Evolutionary conservation across 441 rosid species (phyloP).

Genomic region (Gossypium trilobum): DNA sequence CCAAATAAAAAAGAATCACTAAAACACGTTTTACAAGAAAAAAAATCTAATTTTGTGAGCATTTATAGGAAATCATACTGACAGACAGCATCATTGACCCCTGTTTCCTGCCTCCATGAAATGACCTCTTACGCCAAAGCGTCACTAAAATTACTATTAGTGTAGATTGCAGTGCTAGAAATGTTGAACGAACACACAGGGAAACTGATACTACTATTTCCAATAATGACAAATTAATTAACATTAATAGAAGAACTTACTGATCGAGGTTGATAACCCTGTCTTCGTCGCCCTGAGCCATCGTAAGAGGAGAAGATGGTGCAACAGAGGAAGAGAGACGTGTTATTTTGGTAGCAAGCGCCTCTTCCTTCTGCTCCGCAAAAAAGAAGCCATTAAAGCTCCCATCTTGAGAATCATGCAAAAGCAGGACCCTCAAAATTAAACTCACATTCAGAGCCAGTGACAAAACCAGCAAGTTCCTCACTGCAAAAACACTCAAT

Average conservation of each 20-base stretch:
- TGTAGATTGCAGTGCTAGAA: background rate
- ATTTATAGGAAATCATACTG: background rate
- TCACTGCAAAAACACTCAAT: conserved; percentile 33
- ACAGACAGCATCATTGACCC: background rate
- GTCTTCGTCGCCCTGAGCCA: conserved; percentile 25
- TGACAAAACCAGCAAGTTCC: conserved; percentile 53
- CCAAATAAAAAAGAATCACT: too few relatives aligned
- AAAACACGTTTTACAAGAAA: background rate
- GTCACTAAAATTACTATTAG: background rate
- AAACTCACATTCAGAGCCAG: conserved; percentile 57
- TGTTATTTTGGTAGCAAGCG: conserved; percentile 8
- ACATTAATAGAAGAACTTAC: conserved; percentile 39
- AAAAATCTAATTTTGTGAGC: background rate
- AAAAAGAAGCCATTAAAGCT: conserved; percentile 7
- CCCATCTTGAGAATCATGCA: conserved; percentile 20
- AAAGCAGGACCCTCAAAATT: conserved; percentile 31
- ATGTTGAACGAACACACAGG: background rate
- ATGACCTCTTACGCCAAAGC: background rate
- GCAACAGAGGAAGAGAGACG: conserved; percentile 16
- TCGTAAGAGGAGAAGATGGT: conserved; percentile 16
- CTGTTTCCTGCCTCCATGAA: background rate
- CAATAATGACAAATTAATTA: background rate
- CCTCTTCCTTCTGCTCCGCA: background rate
- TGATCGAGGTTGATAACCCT: conserved; percentile 57
- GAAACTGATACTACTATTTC: background rate